These are phyloP conservation scores for Rhizophora mangle DNA, from an alignment of 345 rosid species.

Conservation along the genomic window DNA sequence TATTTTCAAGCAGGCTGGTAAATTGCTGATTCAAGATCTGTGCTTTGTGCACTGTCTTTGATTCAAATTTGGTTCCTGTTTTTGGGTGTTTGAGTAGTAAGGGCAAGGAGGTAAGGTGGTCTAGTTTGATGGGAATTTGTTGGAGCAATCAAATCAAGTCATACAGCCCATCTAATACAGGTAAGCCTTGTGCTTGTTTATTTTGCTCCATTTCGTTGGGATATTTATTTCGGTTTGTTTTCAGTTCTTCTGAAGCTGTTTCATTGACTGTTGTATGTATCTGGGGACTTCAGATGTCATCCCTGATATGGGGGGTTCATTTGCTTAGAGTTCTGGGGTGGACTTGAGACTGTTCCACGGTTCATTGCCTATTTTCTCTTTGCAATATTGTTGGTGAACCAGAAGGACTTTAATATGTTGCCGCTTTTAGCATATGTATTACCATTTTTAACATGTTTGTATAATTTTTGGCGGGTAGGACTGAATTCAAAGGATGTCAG, in stretches of 20 bases:
- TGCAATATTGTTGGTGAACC: neutral
- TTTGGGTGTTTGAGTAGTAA: neutral
- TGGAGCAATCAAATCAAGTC: conserved; percentile 83
- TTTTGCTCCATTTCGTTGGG: too few relatives aligned
- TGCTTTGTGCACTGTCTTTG: conserved; percentile 7
- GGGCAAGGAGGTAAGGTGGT: neutral
- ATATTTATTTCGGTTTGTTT: too few relatives aligned
- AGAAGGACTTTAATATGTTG: too few relatives aligned
- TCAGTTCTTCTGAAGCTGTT: too few relatives aligned
- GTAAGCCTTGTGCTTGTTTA: conserved; percentile 29
- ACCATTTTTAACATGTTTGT: neutral
- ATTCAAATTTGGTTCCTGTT: neutral
- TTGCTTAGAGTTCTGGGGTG: too few relatives aligned
- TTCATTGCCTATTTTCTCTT: neutral
- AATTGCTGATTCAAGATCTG: conserved; percentile 11
- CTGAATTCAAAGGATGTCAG: conserved; percentile 56
- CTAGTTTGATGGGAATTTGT: conserved; percentile 71
- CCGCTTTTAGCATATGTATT: too few relatives aligned
- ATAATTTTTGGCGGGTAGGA: conserved; percentile 33
- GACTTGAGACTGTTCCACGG: too few relatives aligned
- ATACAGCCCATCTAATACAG: conserved; percentile 64
- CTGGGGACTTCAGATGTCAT: neutral
- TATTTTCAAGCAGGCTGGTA: neutral
- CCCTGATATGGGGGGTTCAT: too few relatives aligned
- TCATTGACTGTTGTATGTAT: neutral